Conservation (phyloP, 1,284 basidiomycete species). For the Rhodotorula sp. region DNA sequence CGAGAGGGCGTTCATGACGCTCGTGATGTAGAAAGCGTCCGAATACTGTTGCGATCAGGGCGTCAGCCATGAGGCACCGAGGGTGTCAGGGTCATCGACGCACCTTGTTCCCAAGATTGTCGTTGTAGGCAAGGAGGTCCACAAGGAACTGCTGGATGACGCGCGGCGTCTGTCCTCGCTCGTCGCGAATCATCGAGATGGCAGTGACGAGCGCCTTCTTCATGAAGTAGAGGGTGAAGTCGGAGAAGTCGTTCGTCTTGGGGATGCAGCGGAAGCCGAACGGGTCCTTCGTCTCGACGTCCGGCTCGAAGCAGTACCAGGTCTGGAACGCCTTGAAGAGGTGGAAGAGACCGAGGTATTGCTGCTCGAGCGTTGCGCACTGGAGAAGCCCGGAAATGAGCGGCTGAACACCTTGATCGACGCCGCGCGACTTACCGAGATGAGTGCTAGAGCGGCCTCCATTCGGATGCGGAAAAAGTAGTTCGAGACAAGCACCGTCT, state of each 20-base stretch:
- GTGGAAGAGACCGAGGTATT: conserved; percentile 90
- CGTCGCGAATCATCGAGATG: conserved; percentile 78
- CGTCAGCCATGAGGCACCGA: not conserved
- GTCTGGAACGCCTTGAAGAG: conserved; percentile 88
- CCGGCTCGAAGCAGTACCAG: conserved; percentile 85
- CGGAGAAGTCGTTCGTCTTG: conserved; percentile 88
- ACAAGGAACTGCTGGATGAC: conserved; percentile 88
- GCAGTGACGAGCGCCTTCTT: conserved; percentile 81
- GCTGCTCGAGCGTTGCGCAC: conserved; percentile 75
- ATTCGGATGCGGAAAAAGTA: conserved; percentile 97
- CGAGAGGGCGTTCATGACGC: conserved; percentile 77
- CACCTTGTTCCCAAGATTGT: conserved; percentile 87
- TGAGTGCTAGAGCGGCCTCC: conserved; percentile 84
- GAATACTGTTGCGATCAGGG: conserved; percentile 61
- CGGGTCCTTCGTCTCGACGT: conserved; percentile 70
- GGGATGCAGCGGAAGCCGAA: conserved; percentile 82
- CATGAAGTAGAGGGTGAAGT: conserved; percentile 89
- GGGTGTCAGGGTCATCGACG: conserved; percentile 43
- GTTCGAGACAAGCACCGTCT: conserved; percentile 89
- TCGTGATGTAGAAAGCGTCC: conserved; percentile 86
- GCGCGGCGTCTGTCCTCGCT: conserved; percentile 72
- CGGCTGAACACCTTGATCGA: not conserved
- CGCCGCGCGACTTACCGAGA: conserved; percentile 61
- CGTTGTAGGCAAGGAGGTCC: conserved; percentile 87
- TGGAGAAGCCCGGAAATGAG: conserved; percentile 46